Evolutionary conservation across 2,329 filamentous ascomycete species (phyloP), one percentile per base, ranked within the genome.

Genomic region (Claviceps quebecensis): DNA sequence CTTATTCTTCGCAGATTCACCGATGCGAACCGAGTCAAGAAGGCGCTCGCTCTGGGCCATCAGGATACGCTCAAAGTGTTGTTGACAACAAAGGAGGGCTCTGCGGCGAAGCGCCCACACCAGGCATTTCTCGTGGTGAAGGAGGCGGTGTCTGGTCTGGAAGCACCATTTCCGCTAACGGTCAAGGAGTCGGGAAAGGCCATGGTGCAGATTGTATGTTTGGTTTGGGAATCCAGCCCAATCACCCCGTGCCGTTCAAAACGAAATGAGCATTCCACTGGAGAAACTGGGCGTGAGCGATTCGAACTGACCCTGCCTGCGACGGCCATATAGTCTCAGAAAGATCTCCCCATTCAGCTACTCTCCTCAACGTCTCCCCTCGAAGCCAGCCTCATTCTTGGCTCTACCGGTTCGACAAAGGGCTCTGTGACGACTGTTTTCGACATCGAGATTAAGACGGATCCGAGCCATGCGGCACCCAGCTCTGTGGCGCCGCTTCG

Each of bases 121-220:
- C 93, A 98, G 70, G 89, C 89, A 5, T 96, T 96, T 72, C 75
- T 98, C 50, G 76, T 93, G 16, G 69, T 98, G 53, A 83, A 80
- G 60, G 89, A 97, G 59, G 72, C 75, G 14, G 72, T 75, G 13
- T 83, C 82, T 11, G 87, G 87, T 38, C 74, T 98, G 46, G 90
- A 97, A 67, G 83, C 89, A 23, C 89, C 90, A 1, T 95, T 91
- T 61, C 81, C 89, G 1, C 76, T 98, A 60, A 83, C 72, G 11
- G 72, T 95, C 47, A 95, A 95, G 72, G 86, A 93, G 9, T 88
- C 76, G 61, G 93, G 93, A 58, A 95, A 95, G 71, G 88, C 80
- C 22, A 83, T 82, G 51, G 75, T 95, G 36, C 85, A 94, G 59
- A 72, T 98, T 68, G 90, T 97, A 78, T 57, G 84, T 73, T 47